phyloP scores from a whole-genome alignment of 805 yeast genomes.

The Schwanniomyces occidentalis region DNA sequence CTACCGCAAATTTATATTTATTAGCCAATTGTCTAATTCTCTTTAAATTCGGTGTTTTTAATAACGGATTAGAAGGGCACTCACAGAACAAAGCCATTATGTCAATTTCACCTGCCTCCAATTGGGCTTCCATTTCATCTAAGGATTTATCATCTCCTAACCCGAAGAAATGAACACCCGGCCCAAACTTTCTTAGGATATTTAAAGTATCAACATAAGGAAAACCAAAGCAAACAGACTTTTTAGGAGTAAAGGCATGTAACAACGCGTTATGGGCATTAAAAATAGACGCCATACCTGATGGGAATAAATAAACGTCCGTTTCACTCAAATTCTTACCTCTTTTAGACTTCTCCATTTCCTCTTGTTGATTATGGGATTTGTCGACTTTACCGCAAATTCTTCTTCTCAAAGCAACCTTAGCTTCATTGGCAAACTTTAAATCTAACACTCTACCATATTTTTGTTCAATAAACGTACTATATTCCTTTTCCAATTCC shows the following conservation, averaged over 20 bases:
- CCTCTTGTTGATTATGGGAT: constrained; percentile 24
- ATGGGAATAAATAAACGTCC: constrained; percentile 81
- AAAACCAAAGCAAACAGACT: constrained; percentile 92
- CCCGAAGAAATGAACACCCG: constrained; percentile 85
- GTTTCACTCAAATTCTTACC: constrained; percentile 43
- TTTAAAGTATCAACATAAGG: constrained; percentile 93
- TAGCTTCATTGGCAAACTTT: constrained; percentile 73
- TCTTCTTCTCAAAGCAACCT: constrained; percentile 67
- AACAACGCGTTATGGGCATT: constrained; percentile 67
- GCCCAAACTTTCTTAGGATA: constrained; percentile 85
- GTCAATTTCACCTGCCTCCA: constrained; percentile 54
- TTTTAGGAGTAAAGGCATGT: constrained; percentile 33
- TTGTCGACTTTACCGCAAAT: constrained; percentile 66
- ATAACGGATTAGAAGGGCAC: constrained; percentile 92
- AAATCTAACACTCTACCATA: constrained; percentile 88
- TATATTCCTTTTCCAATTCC: constrained; percentile 52
- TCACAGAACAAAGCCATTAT: constrained; percentile 85
- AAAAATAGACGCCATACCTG: constrained; percentile 93
- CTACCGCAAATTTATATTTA: constrained; percentile 71
- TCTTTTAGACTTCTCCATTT: constrained; percentile 26
- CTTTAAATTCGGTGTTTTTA: constrained; percentile 77
- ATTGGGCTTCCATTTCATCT: constrained; percentile 59
- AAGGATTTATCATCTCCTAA: constrained; percentile 74
- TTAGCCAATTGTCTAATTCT: constrained; percentile 66
- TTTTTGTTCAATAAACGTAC: constrained; percentile 78